phyloP scores from a whole-genome alignment of 169 alveolate genomes.

The Plasmodium vinckei region DNA sequence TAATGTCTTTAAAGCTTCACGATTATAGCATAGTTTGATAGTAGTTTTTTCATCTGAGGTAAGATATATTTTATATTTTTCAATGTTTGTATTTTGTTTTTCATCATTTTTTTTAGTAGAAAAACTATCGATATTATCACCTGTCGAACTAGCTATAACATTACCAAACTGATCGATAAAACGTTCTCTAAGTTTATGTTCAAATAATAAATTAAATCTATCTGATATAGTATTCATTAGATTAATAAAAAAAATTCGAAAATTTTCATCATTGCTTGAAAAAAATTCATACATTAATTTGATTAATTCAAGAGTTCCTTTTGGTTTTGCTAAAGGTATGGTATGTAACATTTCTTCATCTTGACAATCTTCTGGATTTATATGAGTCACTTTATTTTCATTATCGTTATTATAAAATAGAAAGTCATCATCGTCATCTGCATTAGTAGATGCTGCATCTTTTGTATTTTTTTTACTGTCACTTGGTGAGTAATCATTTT shows the following conservation, averaged over 20 bases:
- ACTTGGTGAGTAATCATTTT: neutral
- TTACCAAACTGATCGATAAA: neutral
- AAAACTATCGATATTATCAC: neutral
- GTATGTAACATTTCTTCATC: conserved; percentile 13
- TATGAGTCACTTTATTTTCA: neutral
- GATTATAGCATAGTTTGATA: conserved; percentile 1
- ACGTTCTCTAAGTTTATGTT: neutral
- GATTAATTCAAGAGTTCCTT: conserved; percentile 37
- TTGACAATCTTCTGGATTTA: neutral
- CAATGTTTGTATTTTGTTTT: neutral
- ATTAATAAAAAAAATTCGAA: conserved; percentile 44
- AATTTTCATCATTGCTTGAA: conserved; percentile 33
- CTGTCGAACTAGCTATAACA: neutral
- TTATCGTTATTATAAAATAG: too few relatives aligned
- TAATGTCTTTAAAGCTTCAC: conserved; percentile 1
- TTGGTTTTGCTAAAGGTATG: neutral
- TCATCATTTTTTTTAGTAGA: conserved; percentile 6
- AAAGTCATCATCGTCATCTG: too few relatives aligned
- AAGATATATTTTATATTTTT: conserved; percentile 21
- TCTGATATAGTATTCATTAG: conserved; percentile 35
- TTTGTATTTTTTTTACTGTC: neutral
- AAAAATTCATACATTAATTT: conserved; percentile 53
- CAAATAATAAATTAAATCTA: conserved; percentile 6
- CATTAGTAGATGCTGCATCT: neutral
- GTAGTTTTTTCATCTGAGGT: conserved; percentile 6